Base-by-base conservation (phyloP, 2,329 filamentous ascomycete species). In the Rutstroemia sp. region DNA sequence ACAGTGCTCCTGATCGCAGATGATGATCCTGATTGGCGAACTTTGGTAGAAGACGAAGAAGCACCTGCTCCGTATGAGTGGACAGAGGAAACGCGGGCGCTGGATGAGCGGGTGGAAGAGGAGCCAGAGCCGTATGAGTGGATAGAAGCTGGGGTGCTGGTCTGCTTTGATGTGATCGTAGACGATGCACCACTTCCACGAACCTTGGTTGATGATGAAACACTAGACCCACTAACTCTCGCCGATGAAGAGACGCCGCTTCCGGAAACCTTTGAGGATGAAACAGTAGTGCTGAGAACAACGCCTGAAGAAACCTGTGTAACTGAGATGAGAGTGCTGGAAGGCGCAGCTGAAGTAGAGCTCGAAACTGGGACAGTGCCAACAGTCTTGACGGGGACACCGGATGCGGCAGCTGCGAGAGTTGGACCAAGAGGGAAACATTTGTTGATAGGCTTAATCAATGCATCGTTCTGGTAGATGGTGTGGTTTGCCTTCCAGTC, bases 361-460 rank as follows among this genome's bases (percentile, higher is more conserved):
- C 27, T 38, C 14, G 53, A 50, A 5, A 17, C 38, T 44, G 53
- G 53, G 19, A 55, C 38, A 5, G 52, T 49, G 14, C 52, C 52
- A n/a, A 55, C 46, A 23, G 52, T 55, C 46, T 55, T 55, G 14
- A 55, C 34, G 1, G 52, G n/a, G 16, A 55, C 45, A 10, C 52
- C 23, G 9, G 46, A 47, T 2, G 27, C 14, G 34, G 12, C 21
- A 10, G 38, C 23, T 37, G 38, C 12, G 19, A 50, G 53, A 50
- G 37, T 37, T 44, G 53, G 53, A 1, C 46, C 53, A 6, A 55
- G 38, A n/a, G 53, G 53, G 38, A 55, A 51, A 55, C 53, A 55
- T 37, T 55, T 44, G 16, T 50, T 25, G 3, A 55, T 42, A 16
- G 53, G 53, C 12, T 38, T 55, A 17, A 55, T 55, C 46, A 55